These are phyloP conservation scores for Penicillium desertorum DNA, from an alignment of 495 filamentous ascomycete genomes.

Conservation along the genomic window DNA sequence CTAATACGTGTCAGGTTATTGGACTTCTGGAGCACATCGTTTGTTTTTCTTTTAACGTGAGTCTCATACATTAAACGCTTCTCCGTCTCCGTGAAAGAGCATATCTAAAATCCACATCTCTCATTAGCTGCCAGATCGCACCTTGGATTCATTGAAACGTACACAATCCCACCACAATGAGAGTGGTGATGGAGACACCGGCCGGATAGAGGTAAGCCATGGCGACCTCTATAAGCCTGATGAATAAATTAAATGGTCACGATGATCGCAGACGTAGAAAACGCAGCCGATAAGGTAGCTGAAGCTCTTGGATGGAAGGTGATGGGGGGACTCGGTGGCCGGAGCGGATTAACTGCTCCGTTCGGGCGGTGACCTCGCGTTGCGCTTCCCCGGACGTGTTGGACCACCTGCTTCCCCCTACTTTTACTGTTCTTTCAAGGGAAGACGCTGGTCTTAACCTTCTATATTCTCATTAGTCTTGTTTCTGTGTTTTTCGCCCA, in stretches of 20 bases:
- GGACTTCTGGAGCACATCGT: not conserved
- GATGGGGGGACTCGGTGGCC: constrained; percentile 31
- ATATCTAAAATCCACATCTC: constrained; percentile 67
- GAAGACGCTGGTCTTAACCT: constrained; percentile 5
- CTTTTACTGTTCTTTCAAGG: constrained; percentile 16
- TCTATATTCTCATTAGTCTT: constrained; percentile 4
- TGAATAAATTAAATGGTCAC: constrained; percentile 27
- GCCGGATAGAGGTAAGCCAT: constrained; percentile 63
- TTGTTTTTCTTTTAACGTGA: not conserved
- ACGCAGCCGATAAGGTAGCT: constrained; percentile 22
- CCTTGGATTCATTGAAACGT: constrained; percentile 35
- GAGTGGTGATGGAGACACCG: constrained; percentile 65
- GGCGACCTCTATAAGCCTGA: constrained; percentile 35
- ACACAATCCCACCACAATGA: constrained; percentile 89
- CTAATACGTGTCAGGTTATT: constrained; percentile 47
- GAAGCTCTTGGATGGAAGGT: constrained; percentile 16
- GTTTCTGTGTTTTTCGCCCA: not conserved
- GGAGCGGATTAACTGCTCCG: constrained; percentile 34
- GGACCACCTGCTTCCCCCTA: constrained; percentile 12
- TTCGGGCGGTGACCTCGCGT: constrained; percentile 23
- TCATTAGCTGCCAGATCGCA: constrained; percentile 28
- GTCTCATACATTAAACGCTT: constrained; percentile 85
- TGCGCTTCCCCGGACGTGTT: constrained; percentile 28
- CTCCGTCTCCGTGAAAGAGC: constrained; percentile 94
- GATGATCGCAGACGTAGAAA: constrained; percentile 17